Evolutionary conservation across 768 basidiomycete species (phyloP), one percentile per base, ranked within the genome.

Genomic region (Chiua virens): DNA sequence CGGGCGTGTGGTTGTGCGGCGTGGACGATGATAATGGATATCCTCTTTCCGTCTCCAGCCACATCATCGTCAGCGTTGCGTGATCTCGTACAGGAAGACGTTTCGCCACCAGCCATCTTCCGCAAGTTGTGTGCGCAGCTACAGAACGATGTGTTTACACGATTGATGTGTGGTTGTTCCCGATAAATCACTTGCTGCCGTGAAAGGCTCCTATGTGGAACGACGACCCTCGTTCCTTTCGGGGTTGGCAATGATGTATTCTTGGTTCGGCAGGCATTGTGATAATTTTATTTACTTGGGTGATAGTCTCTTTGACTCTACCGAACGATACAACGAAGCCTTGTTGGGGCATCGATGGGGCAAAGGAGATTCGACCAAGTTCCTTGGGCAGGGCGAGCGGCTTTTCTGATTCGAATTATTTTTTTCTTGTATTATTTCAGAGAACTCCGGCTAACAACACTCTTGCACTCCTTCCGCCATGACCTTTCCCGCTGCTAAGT

Each of bases 361-460:
- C 40, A 28, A 18, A 15, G 17, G 23, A 36, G 38, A 45, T 34
- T 34, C 55, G 45, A 54, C 35, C 48, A 25, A 49, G 60, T 46
- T 23, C 50, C 39, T 23, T 22, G 43, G 38, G 45, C 37, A 51
- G 53, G 37, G 42, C 51, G 32, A 47, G 13, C 30, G 30, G 34
- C 34, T 53, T 55, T 66, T 68, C 60, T 55, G 56, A 68, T 52
- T 50, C 50, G 65, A 66, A 50, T 61, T 57, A 68, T 63, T 67
- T 59, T 65, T 67, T 56, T 55, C 61, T 61, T 58, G 39, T 49
- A 60, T 34, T 34, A 61, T 66, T 66, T 59, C 56, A 66, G 51
- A 55, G 52, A 63, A 68, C 54, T 56, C 62, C 57, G 59, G 61
- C 58, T 66, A 58, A 46, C 37, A 58, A 64, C 47, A 54, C 57